phyloP scores from a whole-genome alignment of 2,329 filamentous ascomycete species.

The Aspergillus quadricinctus region DNA sequence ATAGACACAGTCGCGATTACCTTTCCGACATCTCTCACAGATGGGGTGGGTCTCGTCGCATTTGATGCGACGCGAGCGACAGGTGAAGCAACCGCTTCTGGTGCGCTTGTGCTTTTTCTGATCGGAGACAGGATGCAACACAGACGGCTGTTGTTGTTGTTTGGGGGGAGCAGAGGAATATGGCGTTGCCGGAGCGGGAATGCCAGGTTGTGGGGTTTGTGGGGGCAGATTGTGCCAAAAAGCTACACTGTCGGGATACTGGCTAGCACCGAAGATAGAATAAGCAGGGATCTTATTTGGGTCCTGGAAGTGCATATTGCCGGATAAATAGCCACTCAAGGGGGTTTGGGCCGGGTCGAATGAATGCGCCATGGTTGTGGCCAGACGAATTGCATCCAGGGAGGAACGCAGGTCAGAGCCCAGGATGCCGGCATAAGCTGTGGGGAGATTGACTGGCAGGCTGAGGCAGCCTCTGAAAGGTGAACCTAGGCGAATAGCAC shows the following conservation, averaged over 20 bases:
- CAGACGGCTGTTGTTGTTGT: conserved; percentile 23
- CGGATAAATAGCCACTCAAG: conserved; percentile 23
- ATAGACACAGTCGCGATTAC: conserved; percentile 84
- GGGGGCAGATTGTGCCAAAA: conserved; percentile 39
- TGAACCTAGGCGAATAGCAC: conserved; percentile 10
- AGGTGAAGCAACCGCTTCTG: conserved; percentile 90
- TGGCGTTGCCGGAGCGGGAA: conserved; percentile 9
- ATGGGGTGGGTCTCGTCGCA: conserved; percentile 86
- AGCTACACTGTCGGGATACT: conserved; percentile 41
- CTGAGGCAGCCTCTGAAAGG: conserved; percentile 7
- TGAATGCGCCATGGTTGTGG: conserved; percentile 27
- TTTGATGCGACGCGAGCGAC: conserved; percentile 83
- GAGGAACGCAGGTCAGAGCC: conserved; percentile 4
- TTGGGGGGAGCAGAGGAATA: conserved; percentile 17
- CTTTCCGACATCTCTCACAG: conserved; percentile 90
- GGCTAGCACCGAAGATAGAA: conserved; percentile 30
- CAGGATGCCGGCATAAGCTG: conserved; percentile 15
- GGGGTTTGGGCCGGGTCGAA: conserved; percentile 27
- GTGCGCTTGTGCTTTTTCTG: conserved; percentile 91
- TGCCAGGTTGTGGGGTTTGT: conserved; percentile 14
- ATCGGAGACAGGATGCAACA: conserved; percentile 45
- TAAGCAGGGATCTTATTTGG: conserved; percentile 27
- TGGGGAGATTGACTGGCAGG: conserved; percentile 9
- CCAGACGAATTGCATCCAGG: conserved; percentile 16
- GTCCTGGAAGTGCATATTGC: conserved; percentile 22